A percentile compares a stretch with the other conserved stretches of the same genome.
Evolutionary conservation across 225 moss, liverwort and hornwort species (phyloP).

Genomic region (Marchantia paleacea): DNA sequence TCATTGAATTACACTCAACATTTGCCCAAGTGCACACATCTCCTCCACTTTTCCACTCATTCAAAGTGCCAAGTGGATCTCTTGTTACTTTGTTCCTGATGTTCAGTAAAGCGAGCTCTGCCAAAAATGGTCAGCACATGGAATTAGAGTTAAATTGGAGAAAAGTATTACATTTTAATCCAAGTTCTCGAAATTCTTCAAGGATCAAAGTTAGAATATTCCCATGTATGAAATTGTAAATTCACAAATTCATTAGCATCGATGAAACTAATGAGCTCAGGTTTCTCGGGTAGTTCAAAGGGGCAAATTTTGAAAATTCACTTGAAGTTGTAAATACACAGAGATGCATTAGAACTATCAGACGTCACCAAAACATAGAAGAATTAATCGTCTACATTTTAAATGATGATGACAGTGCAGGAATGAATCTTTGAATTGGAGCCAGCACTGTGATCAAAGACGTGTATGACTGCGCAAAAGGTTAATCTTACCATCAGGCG

Average conservation of each 20-base stretch:
- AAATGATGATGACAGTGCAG: too few relatives aligned
- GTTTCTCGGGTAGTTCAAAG: too few relatives aligned
- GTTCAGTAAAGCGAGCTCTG: constrained; percentile 33
- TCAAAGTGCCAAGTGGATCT: constrained; percentile 27
- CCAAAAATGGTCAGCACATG: not conserved
- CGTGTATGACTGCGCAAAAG: not conserved
- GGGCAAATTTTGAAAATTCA: too few relatives aligned
- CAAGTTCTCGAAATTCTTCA: too few relatives aligned
- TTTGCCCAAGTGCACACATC: constrained; percentile 28
- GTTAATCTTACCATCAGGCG: constrained; percentile 12
- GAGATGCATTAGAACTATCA: not conserved
- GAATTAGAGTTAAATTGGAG: too few relatives aligned
- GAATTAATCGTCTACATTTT: not conserved
- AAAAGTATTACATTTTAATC: too few relatives aligned
- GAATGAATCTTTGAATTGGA: not conserved
- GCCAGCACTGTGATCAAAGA: not conserved
- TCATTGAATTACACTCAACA: constrained; percentile 20
- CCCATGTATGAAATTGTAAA: too few relatives aligned
- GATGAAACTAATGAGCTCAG: too few relatives aligned
- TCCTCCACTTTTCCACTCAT: constrained; percentile 17
- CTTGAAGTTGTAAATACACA: not conserved
- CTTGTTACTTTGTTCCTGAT: constrained; percentile 23
- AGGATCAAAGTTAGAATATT: too few relatives aligned
- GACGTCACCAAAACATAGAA: not conserved
- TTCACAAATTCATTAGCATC: too few relatives aligned